Base-by-base conservation (phyloP, 2,329 filamentous ascomycete genomes). In the Periconia digitata region DNA sequence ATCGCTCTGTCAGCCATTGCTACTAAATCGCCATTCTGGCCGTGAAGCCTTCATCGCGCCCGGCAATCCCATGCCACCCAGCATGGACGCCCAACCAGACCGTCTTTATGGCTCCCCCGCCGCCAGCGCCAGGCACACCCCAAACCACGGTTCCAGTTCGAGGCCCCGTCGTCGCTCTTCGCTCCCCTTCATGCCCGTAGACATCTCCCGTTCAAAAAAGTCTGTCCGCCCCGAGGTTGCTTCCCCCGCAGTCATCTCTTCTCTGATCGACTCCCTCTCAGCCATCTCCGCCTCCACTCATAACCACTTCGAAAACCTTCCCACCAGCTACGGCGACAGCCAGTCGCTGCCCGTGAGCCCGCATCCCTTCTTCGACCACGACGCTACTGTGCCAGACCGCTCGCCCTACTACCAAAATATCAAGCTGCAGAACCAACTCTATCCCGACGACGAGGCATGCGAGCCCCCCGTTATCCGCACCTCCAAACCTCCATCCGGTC, bases 381-480 rank as follows among this genome's bases (percentile, higher is more conserved):
- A 65, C 62, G 64, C 65, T 51, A 89, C 88, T 66, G 86, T 87
- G 40, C 82, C 89, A 72, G 87, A 89, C 65, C 90, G 90, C 78
- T 83, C 85, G 50, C 79, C 83, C 50, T 86, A 83, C 68, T 75
- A 79, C 42, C 74, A 79, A 40, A 74, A 79, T 4, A 73, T 76
- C 16, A 72, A 78, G 24, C 77, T 78, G 44, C 76, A 70, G 29
- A 72, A 75, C 41, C 74, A 76, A 56, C 54, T 78, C 45, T 75
- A 78, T 54, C 73, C 77, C 29, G 79, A 83, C 66, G 79, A 83
- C 66, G 79, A 84, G 72, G 80, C 80, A 36, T 81, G 81, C 24
- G 75, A 78, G 51, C 74, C 90, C 12, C 90, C 91, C 16, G 82
- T 92, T 46, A 82, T 95, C 59, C 85, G 87, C 55, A 95, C 92